Base-by-base conservation (phyloP, 805 yeast genomes). In the Ogataea salicorniae region DNA sequence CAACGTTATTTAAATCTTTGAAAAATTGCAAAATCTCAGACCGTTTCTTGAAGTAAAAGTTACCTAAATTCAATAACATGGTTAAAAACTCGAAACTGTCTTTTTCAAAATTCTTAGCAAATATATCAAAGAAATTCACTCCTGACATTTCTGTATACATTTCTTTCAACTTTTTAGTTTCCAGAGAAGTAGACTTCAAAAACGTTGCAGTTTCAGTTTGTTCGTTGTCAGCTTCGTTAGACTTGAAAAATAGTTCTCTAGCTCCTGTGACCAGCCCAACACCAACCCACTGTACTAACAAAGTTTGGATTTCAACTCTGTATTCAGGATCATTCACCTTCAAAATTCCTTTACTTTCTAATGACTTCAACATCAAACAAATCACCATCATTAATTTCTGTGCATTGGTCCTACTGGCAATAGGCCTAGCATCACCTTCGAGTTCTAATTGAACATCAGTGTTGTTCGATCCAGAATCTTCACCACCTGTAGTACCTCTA, bases 201-300 rank as follows among this genome's bases (percentile, higher is more conserved):
- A n/a, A 6, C 17, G 37, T 8, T 31, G 34, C 34, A 18, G 31
- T 9, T 26, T 39, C 34, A 9, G 34, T n/a, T 15, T 41, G 48
- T 11, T 41, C 34, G 13, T 39, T 23, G 26, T 46, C 41, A 26
- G 41, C 45, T 31, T 47, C 41, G 26, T 48, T 50, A 2, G 55
- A 55, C 31, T 58, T 54, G 47, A 62, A 59, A 41, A 77, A 83
- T 5, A 84, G 57, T 39, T 73, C 76, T 51, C 82, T 71, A 0
- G 90, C 89, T 45, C 80, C 87, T 0, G 84, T 82, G 0, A 81
- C 52, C 46, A 55, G 48, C 6, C 65, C 66, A 3, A 69, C 68
- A 5, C 84, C 83, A 34, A 84, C 76, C 87, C 88, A 83, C 46
- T 76, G 77, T 52, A 84, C 72, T 42, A 84, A 64, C 34, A 84